Conservation (phyloP, 805 yeast genomes). For the Tetrapisispora iriomotensis region DNA sequence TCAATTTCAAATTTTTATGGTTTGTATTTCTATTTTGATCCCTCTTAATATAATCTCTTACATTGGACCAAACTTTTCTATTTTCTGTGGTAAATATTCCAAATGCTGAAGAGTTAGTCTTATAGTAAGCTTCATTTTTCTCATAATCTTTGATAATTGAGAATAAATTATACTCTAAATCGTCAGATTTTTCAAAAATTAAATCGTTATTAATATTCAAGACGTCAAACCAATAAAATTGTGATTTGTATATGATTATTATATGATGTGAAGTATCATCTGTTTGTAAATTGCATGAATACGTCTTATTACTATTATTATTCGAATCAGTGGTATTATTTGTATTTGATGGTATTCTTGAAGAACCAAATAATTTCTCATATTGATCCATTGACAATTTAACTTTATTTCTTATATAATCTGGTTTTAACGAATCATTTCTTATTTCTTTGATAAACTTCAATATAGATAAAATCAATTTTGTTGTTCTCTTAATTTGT, state of each 20-base stretch:
- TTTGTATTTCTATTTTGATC: conserved; percentile 42
- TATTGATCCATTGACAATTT: conserved; percentile 89
- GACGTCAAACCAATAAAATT: conserved; percentile 93
- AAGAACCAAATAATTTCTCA: conserved; percentile 74
- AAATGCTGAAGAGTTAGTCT: conserved; percentile 38
- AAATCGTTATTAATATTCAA: conserved; percentile 63
- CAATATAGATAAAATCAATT: conserved; percentile 64
- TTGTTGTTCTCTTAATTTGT: conserved; percentile 74
- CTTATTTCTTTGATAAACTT: conserved; percentile 74
- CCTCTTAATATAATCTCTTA: conserved; percentile 44
- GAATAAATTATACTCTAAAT: conserved; percentile 62
- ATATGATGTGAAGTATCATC: conserved; percentile 70
- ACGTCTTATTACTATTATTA: conserved; percentile 4
- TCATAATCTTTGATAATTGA: conserved; percentile 67
- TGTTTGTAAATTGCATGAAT: conserved; percentile 67
- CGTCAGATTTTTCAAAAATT: conserved; percentile 56
- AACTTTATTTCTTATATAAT: conserved; percentile 47
- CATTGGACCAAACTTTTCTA: conserved; percentile 75
- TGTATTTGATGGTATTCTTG: conserved; percentile 63
- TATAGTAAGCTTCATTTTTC: conserved; percentile 18
- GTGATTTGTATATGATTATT: conserved; percentile 73
- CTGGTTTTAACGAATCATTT: conserved; percentile 64
- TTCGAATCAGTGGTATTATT: conserved; percentile 38
- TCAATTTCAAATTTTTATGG: conserved; percentile 57
- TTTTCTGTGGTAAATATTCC: conserved; percentile 89